These are phyloP conservation scores for Aschersonia sp. DNA, from an alignment of 2,329 filamentous ascomycete genomes.

Conservation along the genomic window DNA sequence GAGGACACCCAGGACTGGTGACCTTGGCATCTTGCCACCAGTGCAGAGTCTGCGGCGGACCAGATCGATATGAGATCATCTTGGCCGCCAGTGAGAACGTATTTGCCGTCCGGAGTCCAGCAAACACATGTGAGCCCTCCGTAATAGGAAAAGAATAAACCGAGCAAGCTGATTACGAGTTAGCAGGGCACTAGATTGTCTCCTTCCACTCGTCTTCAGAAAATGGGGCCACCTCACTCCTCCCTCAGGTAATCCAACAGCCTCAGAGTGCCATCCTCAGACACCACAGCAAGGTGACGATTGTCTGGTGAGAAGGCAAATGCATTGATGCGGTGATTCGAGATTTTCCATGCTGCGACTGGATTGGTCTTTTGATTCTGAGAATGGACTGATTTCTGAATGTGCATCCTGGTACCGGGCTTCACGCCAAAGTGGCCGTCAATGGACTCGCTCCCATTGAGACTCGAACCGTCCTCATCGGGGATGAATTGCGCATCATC, in stretches of 20 bases:
- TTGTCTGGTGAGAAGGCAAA: slow-evolving; percentile 88
- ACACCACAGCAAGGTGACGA: slow-evolving; percentile 74
- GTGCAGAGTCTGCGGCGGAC: slow-evolving; percentile 68
- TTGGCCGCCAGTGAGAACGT: slow-evolving; percentile 87
- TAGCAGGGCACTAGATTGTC: slow-evolving; percentile 2
- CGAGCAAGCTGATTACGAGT: slow-evolving; percentile 47
- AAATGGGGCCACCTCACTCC: slow-evolving; percentile 41
- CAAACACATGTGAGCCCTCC: slow-evolving; percentile 85
- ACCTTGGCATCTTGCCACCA: slow-evolving; percentile 85
- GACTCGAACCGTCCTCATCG: slow-evolving; percentile 51
- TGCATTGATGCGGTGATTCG: slow-evolving; percentile 77
- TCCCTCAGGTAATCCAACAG: slow-evolving; percentile 89
- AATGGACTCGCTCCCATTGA: slow-evolving; percentile 41
- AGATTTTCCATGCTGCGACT: slow-evolving; percentile 82
- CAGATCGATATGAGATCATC: slow-evolving; percentile 95
- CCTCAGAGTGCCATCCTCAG: slow-evolving; percentile 78
- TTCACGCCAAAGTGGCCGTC: slow-evolving; percentile 17
- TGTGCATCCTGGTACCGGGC: slow-evolving; percentile 40
- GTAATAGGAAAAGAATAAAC: slow-evolving; percentile 83
- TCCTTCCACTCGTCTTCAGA: not conserved
- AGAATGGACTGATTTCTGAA: slow-evolving; percentile 86
- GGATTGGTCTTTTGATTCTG: slow-evolving; percentile 90
- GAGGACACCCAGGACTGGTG: slow-evolving; percentile 92
- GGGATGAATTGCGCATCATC: slow-evolving; percentile 69
- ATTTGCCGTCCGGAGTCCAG: slow-evolving; percentile 95